Evolutionary conservation across 1,139 yeast genomes (phyloP), one percentile per base, ranked within the genome.

Genomic region (Candida sp.): DNA sequence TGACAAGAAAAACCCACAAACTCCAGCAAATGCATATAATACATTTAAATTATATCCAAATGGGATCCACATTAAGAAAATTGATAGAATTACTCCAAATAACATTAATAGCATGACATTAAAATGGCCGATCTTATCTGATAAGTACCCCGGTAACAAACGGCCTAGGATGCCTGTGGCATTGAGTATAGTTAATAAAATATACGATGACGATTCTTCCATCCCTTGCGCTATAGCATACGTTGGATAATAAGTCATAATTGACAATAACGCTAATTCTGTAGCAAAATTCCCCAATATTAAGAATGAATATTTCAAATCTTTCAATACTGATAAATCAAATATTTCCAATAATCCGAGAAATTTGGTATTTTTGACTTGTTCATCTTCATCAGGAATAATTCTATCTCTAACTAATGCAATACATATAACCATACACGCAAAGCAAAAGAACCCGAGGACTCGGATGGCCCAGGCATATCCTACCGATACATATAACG

Each of bases 101-200:
- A 77, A 58, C 62, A 79, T 66, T 21, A 57, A 44, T 29, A 75
- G 62, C 55, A 77, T 75, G 19, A 82, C 68, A 52, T 82, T 84
- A 59, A 77, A 82, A 33, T 78, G 66, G 0, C 90, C 90, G 27
- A 75, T 47, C 45, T 59, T 71, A 45, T 67, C 77, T 46, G 84
- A 85, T 0, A 82, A 73, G 7, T 75, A 49, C 27, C 83, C 82
- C 1, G 87, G 84, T 5, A 80, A 51, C 44, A 73, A 73, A 46
- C 89, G 63, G 1, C 88, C 89, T 3, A 74, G 49, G 12, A 81
- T 69, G 5, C 88, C 87, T 2, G 78, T 66, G 1, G 81, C 83
- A 60, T 82, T 84, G 52, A 74, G 68, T 7, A 79, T 68, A 0
- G 87, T 81, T 33, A 82, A 66, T 29, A 82, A 59, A 11, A 78